Conservation (phyloP, 352 stramenopile species). For the Lagenidium giganteum region DNA sequence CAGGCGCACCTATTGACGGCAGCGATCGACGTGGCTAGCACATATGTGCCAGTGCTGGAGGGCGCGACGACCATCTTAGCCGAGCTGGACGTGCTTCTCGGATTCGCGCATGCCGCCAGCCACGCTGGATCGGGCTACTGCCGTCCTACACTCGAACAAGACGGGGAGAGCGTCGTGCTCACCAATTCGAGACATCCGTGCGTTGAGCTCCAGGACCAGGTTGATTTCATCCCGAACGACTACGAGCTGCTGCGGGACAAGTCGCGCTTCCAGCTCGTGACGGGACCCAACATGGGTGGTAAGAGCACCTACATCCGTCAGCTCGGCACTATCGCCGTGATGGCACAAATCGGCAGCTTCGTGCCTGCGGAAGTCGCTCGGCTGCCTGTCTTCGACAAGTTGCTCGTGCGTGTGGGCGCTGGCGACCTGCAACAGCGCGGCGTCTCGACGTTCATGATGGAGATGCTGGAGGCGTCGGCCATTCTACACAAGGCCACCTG, state of each 20-base stretch:
- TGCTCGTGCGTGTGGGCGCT: slow-evolving; percentile 96
- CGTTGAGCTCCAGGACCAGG: slow-evolving; percentile 96
- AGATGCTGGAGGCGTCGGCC: slow-evolving; percentile 98
- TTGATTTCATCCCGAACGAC: slow-evolving; percentile 98
- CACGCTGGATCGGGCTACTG: slow-evolving; percentile 85
- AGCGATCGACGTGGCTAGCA: slow-evolving; percentile 92
- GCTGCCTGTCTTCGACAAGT: slow-evolving; percentile 94
- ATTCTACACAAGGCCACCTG: slow-evolving; percentile 95
- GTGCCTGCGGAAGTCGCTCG: slow-evolving; percentile 91
- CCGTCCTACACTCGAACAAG: slow-evolving; percentile 47
- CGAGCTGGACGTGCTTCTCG: slow-evolving; percentile 93
- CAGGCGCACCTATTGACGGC: slow-evolving; percentile 89
- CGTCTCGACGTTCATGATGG: slow-evolving; percentile 99
- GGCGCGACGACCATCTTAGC: slow-evolving; percentile 80
- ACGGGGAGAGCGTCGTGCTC: slow-evolving; percentile 65
- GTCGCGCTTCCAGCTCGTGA: slow-evolving; percentile 94
- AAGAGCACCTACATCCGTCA: slow-evolving; percentile 99
- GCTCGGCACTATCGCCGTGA: slow-evolving; percentile 92
- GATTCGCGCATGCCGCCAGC: slow-evolving; percentile 93
- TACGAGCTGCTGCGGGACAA: slow-evolving; percentile 83
- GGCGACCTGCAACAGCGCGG: slow-evolving; percentile 96
- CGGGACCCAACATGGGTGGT: slow-evolving; percentile 98
- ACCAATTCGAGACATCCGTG: slow-evolving; percentile 94
- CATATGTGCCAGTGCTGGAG: slow-evolving; percentile 96
- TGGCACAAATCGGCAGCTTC: slow-evolving; percentile 97